Base-by-base conservation (phyloP, 352 stramenopile genomes). In the Globisporangium okanoganense region DNA sequence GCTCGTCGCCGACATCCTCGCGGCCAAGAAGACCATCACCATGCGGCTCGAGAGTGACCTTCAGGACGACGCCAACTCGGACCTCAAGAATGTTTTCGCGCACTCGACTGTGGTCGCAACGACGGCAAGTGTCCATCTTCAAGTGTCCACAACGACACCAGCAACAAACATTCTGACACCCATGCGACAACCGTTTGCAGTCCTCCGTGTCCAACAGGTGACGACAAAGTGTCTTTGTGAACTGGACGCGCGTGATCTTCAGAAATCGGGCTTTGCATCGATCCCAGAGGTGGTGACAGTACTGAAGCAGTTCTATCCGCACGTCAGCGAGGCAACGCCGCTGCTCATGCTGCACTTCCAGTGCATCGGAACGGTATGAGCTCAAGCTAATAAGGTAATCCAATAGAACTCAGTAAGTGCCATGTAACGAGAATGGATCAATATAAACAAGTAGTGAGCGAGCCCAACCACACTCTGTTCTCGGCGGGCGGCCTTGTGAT, bases 31-130 rank as follows among this genome's bases (percentile, higher is more conserved):
- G 58, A 79, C 66, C 0, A 71, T 89, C 35, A 92, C 80, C 24
- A 90, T 92, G 75, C 83, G 82, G 1, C 67, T 90, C 5, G 18
- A 73, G 8, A 86, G 77, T 0, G 82, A 89, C 54, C 45, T 75
- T 3, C 36, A 68, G 18, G 55, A 67, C 43, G 80, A 92, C 49
- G 14, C 5, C 1, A 85, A 87, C 49, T 92, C 83, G 31, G 75
- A 89, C 56, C 65, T 92, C 18, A 12, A 31, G 9, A 38, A 44
- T 2, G 78, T 89, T 9, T 77, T 69, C 35, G 43, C 38, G 2
- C 62, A 71, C 38, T 71, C 75, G 10, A 65, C 72, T 9, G 77
- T 79, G 22, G 20, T 69, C 5, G 83, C 79, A 29, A 56, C 29
- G n/a, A 86, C 75, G 0, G 16, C 6, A 27, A 40, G 3, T 40